These are phyloP conservation scores for Ramularia collo-cygni DNA, from an alignment of 2,329 filamentous ascomycete genomes.

Conservation along the genomic window DNA sequence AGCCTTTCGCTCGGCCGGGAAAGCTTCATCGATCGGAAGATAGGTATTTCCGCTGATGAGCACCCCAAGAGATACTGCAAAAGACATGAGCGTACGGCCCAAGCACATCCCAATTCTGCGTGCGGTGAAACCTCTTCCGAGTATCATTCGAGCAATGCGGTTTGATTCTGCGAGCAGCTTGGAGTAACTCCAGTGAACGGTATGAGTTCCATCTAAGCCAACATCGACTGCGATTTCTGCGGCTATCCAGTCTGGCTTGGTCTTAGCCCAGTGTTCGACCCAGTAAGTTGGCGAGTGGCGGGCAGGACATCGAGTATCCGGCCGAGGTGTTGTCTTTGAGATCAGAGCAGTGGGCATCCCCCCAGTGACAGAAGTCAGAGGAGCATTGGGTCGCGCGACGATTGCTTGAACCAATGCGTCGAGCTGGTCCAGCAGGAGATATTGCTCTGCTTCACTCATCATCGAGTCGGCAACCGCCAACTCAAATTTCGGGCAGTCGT, in stretches of 20 bases:
- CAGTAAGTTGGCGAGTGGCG: constrained; percentile 4
- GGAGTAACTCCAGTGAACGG: constrained; percentile 8
- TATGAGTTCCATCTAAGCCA: constrained; percentile 5
- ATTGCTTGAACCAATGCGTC: constrained; percentile 8
- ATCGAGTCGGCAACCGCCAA: constrained; percentile 8
- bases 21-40: constrained; percentile 11
- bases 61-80: constrained; percentile 10
- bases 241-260: constrained; percentile 11
- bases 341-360: constrained; percentile 2
- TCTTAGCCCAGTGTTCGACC: constrained; percentile 10
- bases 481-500: constrained; percentile 6
- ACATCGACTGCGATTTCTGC: constrained; percentile 6
- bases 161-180: constrained; percentile 8
- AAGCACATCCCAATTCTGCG: constrained; percentile 12
- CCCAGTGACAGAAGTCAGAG: constrained; percentile 2
- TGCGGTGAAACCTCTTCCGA: constrained; percentile 3
- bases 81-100: constrained; percentile 9
- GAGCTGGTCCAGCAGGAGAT: constrained; percentile 8
- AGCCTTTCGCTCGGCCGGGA: constrained; percentile 10
- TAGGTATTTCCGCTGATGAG: constrained; percentile 10
- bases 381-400: not conserved
- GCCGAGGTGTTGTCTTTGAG: constrained; percentile 6
- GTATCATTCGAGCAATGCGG: constrained; percentile 8
- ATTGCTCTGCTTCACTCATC: constrained; percentile 8
- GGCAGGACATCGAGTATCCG: constrained; percentile 10